Base-by-base conservation (phyloP, 116 monocot genomes). In the Phalaenopsis hybrid region DNA sequence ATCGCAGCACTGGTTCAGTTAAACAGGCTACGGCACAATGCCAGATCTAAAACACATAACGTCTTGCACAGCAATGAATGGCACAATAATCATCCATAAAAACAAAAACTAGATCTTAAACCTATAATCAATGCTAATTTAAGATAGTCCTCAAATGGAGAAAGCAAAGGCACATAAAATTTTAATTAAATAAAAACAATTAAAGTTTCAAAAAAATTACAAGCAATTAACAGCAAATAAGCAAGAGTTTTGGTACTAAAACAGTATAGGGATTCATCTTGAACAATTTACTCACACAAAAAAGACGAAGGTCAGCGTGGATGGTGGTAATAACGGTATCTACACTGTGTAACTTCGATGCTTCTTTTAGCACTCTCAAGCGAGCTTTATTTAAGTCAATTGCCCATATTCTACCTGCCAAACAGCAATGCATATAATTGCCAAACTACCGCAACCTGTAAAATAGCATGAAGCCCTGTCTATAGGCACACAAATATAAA, bases 301-400 rank as follows among this genome's bases (percentile, higher is more conserved):
- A 91, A 75, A 79, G 48, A 73, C 92, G 91, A 82, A 97, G 87
- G 67, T 97, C 94, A 84, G 92, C 86, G 83, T 89, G 88, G 75
- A 85, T 79, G 65, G 88, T 77, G 8, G 80, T 83, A 78, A 97
- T 83, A 78, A 94, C 83, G 77, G 86, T 74, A 81, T 88, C 89
- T 44, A 94, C 81, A 65, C 86, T 80, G 13, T 92, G 91, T 75
- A 84, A 67, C 59, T 83, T 90, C 4, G 94, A 86, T 45, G 92
- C 74, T 69, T 97, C 96, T 81, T 83, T 88, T 50, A 97, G 91
- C 79, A 97, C 86, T 84, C 96, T 89, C 77, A 97, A 85, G 31
- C 96, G 92, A 1, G 94, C 94, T 91, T 89, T 88, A 79, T 97
- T 97, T 81, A 97, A 75, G 74, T 97, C 96, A 84, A 97, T 75